Percentiles rank a stretch among this genome's conserved stretches.
These are phyloP conservation scores for Solanum sitiens DNA, from an alignment of 257 asterid species.

Conservation along the genomic window DNA sequence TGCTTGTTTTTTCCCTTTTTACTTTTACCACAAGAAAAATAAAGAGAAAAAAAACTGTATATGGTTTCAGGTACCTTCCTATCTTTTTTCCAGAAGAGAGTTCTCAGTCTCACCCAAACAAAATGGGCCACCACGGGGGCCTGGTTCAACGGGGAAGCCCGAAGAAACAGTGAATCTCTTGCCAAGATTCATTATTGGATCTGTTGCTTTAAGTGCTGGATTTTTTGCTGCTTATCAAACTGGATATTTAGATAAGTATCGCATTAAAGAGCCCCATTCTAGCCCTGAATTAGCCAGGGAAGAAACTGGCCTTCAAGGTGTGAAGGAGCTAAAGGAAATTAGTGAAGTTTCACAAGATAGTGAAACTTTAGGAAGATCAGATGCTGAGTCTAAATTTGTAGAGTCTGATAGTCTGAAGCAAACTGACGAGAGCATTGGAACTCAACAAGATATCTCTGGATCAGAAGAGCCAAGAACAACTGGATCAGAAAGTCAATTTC, in stretches of 20 bases:
- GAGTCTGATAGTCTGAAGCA: conserved; percentile 21
- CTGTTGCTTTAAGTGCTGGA: conserved; percentile 60
- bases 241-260: conserved; percentile 51
- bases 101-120: conserved; percentile 43
- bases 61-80: conserved; percentile 66
- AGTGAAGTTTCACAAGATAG: conserved; percentile 18
- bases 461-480: conserved; percentile 24
- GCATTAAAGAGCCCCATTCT: conserved; percentile 37
- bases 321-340: conserved; percentile 17
- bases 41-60: background rate
- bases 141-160: conserved; percentile 26
- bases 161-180: conserved; percentile 36
- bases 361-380: conserved; percentile 10
- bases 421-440: conserved; percentile 26
- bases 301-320: conserved; percentile 6
- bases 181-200: conserved; percentile 53
- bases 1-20: background rate
- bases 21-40: background rate
- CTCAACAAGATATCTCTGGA: conserved; percentile 21
- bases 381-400: conserved; percentile 12
- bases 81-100: conserved; percentile 69
- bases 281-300: conserved; percentile 21
- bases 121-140: conserved; percentile 31
- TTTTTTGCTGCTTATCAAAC: conserved; percentile 56
- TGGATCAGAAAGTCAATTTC: conserved; percentile 30